Base-by-base conservation (phyloP, 495 filamentous ascomycete genomes). In the Xylaria acuta region DNA sequence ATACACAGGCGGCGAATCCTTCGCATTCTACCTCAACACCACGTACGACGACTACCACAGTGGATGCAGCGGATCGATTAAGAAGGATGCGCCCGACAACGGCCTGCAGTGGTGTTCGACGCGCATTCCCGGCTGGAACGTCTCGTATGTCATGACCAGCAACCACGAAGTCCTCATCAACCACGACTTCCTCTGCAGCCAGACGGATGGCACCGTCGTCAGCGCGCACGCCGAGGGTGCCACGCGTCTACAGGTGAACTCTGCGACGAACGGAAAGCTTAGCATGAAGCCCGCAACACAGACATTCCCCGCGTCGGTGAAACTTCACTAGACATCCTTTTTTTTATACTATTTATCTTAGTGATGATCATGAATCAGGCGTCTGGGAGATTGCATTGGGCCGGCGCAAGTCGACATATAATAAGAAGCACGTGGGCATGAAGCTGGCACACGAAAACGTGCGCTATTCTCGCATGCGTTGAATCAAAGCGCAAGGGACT, bases 1-100 rank as follows among this genome's bases (percentile, higher is more conserved):
- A 27, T 72, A 72, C 59, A 72, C 70, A 5, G 70, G 70, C 30
- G 70, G 70, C 63, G 62, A 72, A 41, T 72, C 70, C 8, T 72
- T 72, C 47, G 51, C 63, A 14, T 72, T 72, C 51, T 72, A 72
- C 63, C 70, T 72, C 38, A 72, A 64, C 53, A 72, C 62, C 40
- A 67, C 49, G 25, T 72, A 65, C 63, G 32, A 66, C 16, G 70
- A 67, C 53, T 72, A 72, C 40, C 62, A 45, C 25, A 72, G 62
- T 51, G 70, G 70, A 18, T 72, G 70, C 63, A 72, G 70, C 40
- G 70, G 70, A 36, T 72, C 70, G 1, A 47, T 72, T 4, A 8
- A 9, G 7, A 66, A 72, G 1, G 63, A 47, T 2, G 70, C 70
- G 27, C 36, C 36, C n/a, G 70, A 72, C 53, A 72, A 67, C 41